Evolutionary conservation across 805 yeast genomes (phyloP).

Genomic region (Starmera pachycereana): DNA sequence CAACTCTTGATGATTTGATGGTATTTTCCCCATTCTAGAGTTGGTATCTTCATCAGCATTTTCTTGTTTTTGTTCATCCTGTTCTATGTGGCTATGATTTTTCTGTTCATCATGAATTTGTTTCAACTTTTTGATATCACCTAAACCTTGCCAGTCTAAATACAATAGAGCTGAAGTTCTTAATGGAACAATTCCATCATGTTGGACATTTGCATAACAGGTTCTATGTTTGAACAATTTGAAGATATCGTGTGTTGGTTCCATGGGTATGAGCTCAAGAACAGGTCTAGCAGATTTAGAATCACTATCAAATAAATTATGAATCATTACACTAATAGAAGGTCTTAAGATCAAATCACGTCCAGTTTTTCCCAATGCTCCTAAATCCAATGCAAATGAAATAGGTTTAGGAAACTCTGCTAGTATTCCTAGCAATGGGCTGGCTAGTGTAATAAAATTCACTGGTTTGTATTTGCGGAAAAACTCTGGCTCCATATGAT

Average conservation of each 20-base stretch:
- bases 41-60: constrained; percentile 18
- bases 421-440: constrained; percentile 82
- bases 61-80: constrained; percentile 2
- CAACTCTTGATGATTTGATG: too few species aligned
- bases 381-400: constrained; percentile 74
- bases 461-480: constrained; percentile 59
- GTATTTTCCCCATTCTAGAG: constrained; percentile 3
- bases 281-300: constrained; percentile 41
- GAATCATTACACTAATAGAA: constrained; percentile 19
- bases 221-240: constrained; percentile 62
- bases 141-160: constrained; percentile 73
- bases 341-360: constrained; percentile 69
- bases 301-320: constrained; percentile 5
- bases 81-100: constrained; percentile 1
- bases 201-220: constrained; percentile 76
- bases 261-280: constrained; percentile 63
- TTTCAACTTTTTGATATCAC: constrained; percentile 31
- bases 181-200: constrained; percentile 94
- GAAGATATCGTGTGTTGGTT: constrained; percentile 58
- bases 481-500: constrained; percentile 51
- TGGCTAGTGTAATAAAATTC: constrained; percentile 74
- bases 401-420: constrained; percentile 84
- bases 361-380: constrained; percentile 89
- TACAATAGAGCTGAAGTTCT: constrained; percentile 81
- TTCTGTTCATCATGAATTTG: constrained; percentile 6